These are phyloP conservation scores for Phlebiopsis flavidoalba DNA, from an alignment of 768 basidiomycete genomes.

Conservation along the genomic window DNA sequence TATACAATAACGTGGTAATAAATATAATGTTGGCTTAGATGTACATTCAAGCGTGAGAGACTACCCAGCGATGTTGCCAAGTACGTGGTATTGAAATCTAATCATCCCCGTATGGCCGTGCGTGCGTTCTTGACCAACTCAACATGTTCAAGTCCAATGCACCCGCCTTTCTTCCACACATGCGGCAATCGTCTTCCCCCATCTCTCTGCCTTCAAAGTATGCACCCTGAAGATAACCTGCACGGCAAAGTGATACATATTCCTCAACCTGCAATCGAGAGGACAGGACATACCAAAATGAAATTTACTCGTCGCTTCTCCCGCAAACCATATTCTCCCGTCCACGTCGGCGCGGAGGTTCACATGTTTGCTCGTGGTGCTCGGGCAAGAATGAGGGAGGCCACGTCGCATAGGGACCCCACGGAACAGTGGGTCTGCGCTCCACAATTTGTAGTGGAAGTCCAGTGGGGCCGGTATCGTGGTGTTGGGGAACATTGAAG, in stretches of 20 bases:
- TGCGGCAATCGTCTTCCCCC: constrained; percentile 32
- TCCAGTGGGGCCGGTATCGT: constrained; percentile 51
- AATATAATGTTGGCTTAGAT: no score
- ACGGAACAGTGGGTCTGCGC: constrained; percentile 43
- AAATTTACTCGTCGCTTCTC: constrained; percentile 53
- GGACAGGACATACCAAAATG: constrained; percentile 46
- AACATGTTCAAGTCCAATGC: constrained; percentile 22
- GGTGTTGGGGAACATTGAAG: constrained; percentile 51
- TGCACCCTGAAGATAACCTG: constrained; percentile 55
- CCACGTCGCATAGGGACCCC: constrained; percentile 66
- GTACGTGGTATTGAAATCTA: no score
- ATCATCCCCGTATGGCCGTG: constrained; percentile 26
- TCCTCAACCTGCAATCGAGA: no score
- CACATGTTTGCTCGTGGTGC: constrained; percentile 36
- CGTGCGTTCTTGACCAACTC: constrained; percentile 27
- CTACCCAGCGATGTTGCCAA: no score
- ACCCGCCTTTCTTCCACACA: constrained; percentile 32
- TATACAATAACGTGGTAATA: no score
- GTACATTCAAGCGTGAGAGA: no score
- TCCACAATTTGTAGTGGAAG: constrained; percentile 55
- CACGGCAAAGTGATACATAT: not conserved
- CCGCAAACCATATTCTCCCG: constrained; percentile 54
- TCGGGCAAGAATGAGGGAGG: constrained; percentile 47
- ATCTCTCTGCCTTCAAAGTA: constrained; percentile 48
- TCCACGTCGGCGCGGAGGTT: constrained; percentile 52